Evolutionary conservation across 2,329 filamentous ascomycete genomes (phyloP).

Genomic region (Tolypocladium amazonense): DNA sequence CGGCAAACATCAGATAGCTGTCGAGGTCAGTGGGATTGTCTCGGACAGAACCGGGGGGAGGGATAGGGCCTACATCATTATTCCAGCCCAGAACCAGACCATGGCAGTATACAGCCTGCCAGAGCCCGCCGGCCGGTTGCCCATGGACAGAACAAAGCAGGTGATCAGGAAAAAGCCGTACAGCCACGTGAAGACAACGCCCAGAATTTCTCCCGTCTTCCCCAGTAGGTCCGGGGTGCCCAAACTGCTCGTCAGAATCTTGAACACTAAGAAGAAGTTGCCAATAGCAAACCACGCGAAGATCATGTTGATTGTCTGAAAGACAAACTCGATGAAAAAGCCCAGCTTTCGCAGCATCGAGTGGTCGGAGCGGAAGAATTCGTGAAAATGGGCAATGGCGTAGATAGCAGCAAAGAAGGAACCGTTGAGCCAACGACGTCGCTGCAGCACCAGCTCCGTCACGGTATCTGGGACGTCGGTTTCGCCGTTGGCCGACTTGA

Average conservation of each 20-base stretch:
- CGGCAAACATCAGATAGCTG: slow-evolving; percentile 86
- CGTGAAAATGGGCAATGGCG: slow-evolving; percentile 86
- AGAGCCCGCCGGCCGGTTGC: slow-evolving; percentile 88
- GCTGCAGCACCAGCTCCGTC: slow-evolving; percentile 89
- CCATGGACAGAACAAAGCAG: slow-evolving; percentile 89
- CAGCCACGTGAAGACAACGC: slow-evolving; percentile 90
- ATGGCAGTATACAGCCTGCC: slow-evolving; percentile 92
- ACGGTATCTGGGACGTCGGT: slow-evolving; percentile 94
- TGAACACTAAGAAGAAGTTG: slow-evolving; percentile 99
- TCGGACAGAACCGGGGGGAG: background rate
- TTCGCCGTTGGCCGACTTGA: slow-evolving; percentile 94
- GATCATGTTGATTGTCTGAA: slow-evolving; percentile 93
- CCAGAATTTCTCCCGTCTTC: slow-evolving; percentile 65
- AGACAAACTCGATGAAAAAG: slow-evolving; percentile 86
- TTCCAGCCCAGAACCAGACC: slow-evolving; percentile 95
- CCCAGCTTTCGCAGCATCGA: slow-evolving; percentile 77
- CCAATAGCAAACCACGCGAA: slow-evolving; percentile 98
- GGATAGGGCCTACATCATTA: slow-evolving; percentile 64
- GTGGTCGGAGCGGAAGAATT: slow-evolving; percentile 91
- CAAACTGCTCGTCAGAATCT: slow-evolving; percentile 84
- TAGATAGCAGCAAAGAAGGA: slow-evolving; percentile 98
- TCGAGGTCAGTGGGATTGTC: slow-evolving; percentile 9
- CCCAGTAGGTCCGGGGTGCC: slow-evolving; percentile 61
- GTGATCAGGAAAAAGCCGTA: slow-evolving; percentile 87
- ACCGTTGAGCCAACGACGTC: slow-evolving; percentile 94